These are phyloP conservation scores for Elsinoe australis DNA, from an alignment of 2,329 filamentous ascomycete genomes.

Conservation along the genomic window DNA sequence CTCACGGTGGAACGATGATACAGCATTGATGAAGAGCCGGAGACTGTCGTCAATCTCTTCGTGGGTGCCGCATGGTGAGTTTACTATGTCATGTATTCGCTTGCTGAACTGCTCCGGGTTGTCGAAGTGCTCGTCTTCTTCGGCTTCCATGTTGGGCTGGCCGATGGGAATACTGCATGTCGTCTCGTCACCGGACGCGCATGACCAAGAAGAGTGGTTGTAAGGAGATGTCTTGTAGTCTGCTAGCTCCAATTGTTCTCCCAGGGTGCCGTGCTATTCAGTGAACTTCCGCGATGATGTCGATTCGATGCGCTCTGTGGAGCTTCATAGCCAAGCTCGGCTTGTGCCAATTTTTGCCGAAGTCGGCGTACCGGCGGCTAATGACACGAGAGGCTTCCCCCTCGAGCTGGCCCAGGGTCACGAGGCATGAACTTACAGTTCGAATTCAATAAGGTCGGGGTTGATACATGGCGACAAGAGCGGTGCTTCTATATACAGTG, in stretches of 20 bases:
- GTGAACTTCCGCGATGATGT: too few species aligned
- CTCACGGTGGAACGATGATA: constrained; percentile 61
- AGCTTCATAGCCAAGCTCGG: background rate
- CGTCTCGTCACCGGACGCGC: background rate
- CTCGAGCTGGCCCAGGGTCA: too few species aligned
- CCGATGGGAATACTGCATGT: background rate
- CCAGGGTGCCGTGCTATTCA: too few species aligned
- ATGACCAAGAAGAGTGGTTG: too few species aligned
- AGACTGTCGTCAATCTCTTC: constrained; percentile 75
- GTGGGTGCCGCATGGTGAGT: constrained; percentile 51
- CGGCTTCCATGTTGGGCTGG: constrained; percentile 48
- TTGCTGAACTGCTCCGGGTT: constrained; percentile 75
- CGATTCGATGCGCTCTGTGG: too few species aligned
- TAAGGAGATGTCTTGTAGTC: too few species aligned
- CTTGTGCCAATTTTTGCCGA: background rate
- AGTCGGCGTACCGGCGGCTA: background rate
- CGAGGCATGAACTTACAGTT: too few species aligned
- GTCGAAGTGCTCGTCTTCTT: constrained; percentile 62
- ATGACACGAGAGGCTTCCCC: too few species aligned
- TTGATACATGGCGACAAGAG: too few species aligned
- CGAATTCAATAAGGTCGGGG: too few species aligned
- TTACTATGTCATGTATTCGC: constrained; percentile 54
- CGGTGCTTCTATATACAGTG: too few species aligned
- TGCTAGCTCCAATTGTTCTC: too few species aligned
- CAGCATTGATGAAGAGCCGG: constrained; percentile 73